Evolutionary conservation across 768 basidiomycete species (phyloP), one percentile per base, ranked within the genome.

Genomic region (Calvatia gigantea): DNA sequence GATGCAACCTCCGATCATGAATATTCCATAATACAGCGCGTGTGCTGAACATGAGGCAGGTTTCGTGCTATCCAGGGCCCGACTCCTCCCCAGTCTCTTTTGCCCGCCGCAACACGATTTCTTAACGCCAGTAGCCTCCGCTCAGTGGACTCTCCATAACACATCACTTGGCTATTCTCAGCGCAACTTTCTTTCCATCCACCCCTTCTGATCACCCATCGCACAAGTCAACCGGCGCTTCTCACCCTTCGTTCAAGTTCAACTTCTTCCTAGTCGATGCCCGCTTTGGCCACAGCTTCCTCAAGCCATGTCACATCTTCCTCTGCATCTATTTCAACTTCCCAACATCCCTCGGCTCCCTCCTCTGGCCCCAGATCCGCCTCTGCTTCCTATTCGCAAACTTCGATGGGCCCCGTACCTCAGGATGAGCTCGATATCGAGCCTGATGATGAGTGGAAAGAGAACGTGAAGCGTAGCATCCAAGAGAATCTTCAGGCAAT

Each of bases 1-100:
- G 52, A 58, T 53, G 39, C 48, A 57, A n/a, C 54, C 48, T 58
- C 59, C 60, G 72, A 58, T 32, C 61, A 59, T 45, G 66, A 62
- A 66, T 58, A 56, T 19, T 58, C 56, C 47, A 58, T 59, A 49
- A 46, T 66, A 65, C 63, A 69, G 72, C 75, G 73, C 75, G 77
- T 78, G 78, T 70, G 63, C 71, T 76, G 61, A 74, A 80, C 80
- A 83, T 77, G 81, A 82, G 79, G 81, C 80, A 73, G 60, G n/a
- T 39, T 38, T 59, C 53, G 46, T 54, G 45, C 53, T 38, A 46
- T 45, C 43, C 53, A 44, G 43, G 53, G 53, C 28, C 53, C 19
- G 6, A 32, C 42, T 19, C 38, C 17, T 25, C 19, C 42, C 19
- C 11, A 21, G 25, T 21, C 41, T 29, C 23, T 51, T 25, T 41